These are phyloP conservation scores for Monosporascus sp. DNA, from an alignment of 2,329 filamentous ascomycete genomes.

Conservation along the genomic window DNA sequence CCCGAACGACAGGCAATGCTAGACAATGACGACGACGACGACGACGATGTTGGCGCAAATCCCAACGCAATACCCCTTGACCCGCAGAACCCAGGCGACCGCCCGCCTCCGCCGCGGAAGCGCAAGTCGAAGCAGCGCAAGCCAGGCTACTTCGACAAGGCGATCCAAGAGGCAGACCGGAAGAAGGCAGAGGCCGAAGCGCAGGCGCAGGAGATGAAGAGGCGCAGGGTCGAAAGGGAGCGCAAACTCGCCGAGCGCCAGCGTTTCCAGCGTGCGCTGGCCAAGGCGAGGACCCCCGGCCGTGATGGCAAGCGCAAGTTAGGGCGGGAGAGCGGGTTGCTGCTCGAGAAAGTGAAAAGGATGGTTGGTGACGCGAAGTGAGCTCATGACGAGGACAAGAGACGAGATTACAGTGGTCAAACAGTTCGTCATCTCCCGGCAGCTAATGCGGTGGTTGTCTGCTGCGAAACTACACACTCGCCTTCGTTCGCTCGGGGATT, in stretches of 20 bases:
- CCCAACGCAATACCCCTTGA: constrained; percentile 1
- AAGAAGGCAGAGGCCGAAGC: constrained; percentile 36
- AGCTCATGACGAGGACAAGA: not conserved
- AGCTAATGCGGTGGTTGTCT: too few species aligned
- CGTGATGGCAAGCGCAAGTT: constrained; percentile 73
- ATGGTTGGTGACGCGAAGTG: constrained; percentile 47
- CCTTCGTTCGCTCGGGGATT: too few species aligned
- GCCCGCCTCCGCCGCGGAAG: constrained; percentile 10
- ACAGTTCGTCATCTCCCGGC: too few species aligned
- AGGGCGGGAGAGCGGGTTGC: constrained; percentile 70
- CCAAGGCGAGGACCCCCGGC: constrained; percentile 64
- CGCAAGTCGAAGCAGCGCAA: constrained; percentile 36
- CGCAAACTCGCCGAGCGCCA: constrained; percentile 60
- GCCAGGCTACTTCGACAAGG: constrained; percentile 62
- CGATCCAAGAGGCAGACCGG: constrained; percentile 43
- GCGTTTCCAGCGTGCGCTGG: constrained; percentile 60
- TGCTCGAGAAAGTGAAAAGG: constrained; percentile 73
- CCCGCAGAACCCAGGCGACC: constrained; percentile 8
- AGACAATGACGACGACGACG: constrained; percentile 19
- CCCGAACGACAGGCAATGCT: constrained; percentile 37
- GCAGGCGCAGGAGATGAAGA: constrained; percentile 35
- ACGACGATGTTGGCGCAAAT: not conserved
- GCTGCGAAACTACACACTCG: too few species aligned
- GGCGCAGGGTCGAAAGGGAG: constrained; percentile 57
- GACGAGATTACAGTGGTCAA: too few species aligned